Evolutionary conservation across 2,329 filamentous ascomycete species (phyloP), one percentile per base, ranked within the genome.

Genomic region (Aureobasidium sp.): DNA sequence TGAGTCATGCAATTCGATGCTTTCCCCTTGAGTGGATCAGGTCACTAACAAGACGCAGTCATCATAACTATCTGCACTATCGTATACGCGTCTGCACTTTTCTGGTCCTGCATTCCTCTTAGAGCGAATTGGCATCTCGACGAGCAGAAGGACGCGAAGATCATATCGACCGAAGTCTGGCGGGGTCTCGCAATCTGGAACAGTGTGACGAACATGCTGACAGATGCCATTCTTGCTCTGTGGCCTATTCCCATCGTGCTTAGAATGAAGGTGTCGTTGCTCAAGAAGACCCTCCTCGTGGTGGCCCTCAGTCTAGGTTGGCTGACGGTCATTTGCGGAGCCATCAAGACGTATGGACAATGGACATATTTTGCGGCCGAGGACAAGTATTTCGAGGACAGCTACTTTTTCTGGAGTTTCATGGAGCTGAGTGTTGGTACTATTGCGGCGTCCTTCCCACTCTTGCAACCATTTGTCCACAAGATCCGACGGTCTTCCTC

Each of bases 111-210:
- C 12, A 35, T 35, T n/a, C 44, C 44, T 2, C 4, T 48, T 1
- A 19, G 44, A 17, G 44, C 44, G 2, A 48, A 48, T 10, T 48
- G 44, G 44, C 44, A 48, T 37, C 22, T 48, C 4, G 44, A 48
- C 22, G 44, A 48, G 12, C 44, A 48, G 19, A 37, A 35, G 6
- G 22, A 35, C 5, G 44, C 44, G 27, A 48, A 37, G 22, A 48
- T 35, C 21, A 48, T 48, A 12, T 37, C 44, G 8, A 37, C n/a
- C 30, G 27, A 37, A 14, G 44, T 48, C 7, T 48, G 44, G 44
- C 25, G 8, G n/a, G 44, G 30, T 10, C 32, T 48, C 6, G 44
- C 30, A 3, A 7, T 48, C 5, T 48, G 44, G 44, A 48, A 48
- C 30, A 37, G 30, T 21, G 8, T 37, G 2, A 19, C 16, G 1